These are phyloP conservation scores for Dioscorea cayenensis DNA, from an alignment of 116 monocot genomes.

Conservation along the genomic window DNA sequence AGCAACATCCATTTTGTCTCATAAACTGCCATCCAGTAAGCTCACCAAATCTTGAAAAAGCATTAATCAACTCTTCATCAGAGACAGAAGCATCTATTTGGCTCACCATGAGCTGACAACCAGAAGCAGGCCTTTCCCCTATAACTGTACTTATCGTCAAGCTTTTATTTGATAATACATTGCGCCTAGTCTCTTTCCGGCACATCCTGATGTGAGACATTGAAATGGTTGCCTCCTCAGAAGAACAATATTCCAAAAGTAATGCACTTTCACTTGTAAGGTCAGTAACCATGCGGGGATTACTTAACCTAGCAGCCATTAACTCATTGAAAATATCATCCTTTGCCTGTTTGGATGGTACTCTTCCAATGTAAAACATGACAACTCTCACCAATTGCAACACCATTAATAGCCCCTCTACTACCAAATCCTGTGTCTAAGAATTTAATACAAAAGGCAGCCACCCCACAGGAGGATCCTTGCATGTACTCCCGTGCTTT, in stretches of 20 bases:
- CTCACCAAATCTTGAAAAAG: constrained; percentile 50
- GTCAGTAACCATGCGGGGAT: constrained; percentile 47
- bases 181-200: constrained; percentile 22
- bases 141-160: constrained; percentile 2
- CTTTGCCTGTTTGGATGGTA: constrained; percentile 44
- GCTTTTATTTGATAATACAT: constrained; percentile 5
- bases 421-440: constrained; percentile 71
- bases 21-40: constrained; percentile 42
- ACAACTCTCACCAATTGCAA: constrained; percentile 71
- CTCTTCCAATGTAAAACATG: constrained; percentile 79
- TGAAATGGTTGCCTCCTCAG: constrained; percentile 69
- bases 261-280: constrained; percentile 64
- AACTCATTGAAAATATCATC: constrained; percentile 70
- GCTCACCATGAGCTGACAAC: constrained; percentile 39
- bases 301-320: constrained; percentile 31
- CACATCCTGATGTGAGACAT: constrained; percentile 50
- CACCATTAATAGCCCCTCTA: constrained; percentile 49
- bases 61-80: constrained; percentile 47
- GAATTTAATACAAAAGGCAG: constrained; percentile 62
- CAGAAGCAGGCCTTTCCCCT: constrained; percentile 23
- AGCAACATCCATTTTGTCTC: constrained; percentile 36
- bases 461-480: constrained; percentile 75
- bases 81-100: constrained; percentile 43
- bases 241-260: constrained; percentile 66
- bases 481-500: constrained; percentile 83